Conservation (phyloP, 2,329 filamentous ascomycete genomes). For the Stagonosporopsis tanaceti region DNA sequence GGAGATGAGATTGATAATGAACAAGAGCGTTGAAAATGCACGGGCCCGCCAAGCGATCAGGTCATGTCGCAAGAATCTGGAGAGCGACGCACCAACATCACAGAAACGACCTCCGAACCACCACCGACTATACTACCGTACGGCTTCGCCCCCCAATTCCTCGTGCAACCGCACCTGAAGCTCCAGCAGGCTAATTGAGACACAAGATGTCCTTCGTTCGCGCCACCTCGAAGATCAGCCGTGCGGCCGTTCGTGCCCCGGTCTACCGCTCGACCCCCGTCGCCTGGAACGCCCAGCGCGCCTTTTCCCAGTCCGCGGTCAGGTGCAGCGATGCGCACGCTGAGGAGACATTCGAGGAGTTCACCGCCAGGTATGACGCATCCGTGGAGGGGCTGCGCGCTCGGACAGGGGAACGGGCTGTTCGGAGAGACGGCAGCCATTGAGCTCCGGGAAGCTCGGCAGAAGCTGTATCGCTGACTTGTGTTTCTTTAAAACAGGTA, state of each 20-base stretch:
- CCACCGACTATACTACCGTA: conserved; percentile 34
- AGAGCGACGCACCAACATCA: conserved; percentile 29
- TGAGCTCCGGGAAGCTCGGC: conserved; percentile 34
- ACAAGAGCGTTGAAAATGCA: not conserved
- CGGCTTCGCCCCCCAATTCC: conserved; percentile 34
- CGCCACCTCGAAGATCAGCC: conserved; percentile 47
- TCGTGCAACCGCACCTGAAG: conserved; percentile 27
- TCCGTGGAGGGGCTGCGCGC: conserved; percentile 28
- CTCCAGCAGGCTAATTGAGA: conserved; percentile 39
- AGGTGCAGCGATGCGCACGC: conserved; percentile 67
- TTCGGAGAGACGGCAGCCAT: conserved; percentile 35
- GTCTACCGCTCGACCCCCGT: conserved; percentile 45
- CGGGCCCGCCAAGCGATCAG: conserved; percentile 25
- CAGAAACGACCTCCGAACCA: conserved; percentile 34
- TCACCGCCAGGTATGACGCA: conserved; percentile 84
- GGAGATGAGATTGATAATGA: not conserved
- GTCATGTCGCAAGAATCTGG: conserved; percentile 18
- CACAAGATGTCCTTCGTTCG: conserved; percentile 49
- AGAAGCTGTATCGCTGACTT: conserved; percentile 38
- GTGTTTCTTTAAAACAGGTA: conserved; percentile 68
- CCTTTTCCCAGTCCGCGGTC: conserved; percentile 61
- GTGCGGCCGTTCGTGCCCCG: conserved; percentile 45
- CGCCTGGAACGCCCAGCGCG: conserved; percentile 45
- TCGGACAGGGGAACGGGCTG: conserved; percentile 24
- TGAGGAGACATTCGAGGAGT: conserved; percentile 99